These are phyloP conservation scores for Colletotrichum neosansevieriae DNA, from an alignment of 2,329 filamentous ascomycete species.

Conservation along the genomic window DNA sequence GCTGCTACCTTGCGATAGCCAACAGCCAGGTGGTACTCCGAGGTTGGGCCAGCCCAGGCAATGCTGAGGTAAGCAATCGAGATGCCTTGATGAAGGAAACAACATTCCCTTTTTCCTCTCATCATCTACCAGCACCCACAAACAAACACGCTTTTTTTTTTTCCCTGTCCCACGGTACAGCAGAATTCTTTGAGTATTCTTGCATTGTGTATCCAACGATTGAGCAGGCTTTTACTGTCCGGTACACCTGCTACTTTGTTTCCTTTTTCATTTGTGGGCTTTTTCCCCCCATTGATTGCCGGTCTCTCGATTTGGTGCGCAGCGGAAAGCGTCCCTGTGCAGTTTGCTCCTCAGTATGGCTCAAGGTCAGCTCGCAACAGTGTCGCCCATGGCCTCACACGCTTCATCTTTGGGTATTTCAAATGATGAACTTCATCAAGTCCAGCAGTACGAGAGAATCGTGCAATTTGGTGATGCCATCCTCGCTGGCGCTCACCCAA, in stretches of 20 bases:
- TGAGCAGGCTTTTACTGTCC: constrained; percentile 11
- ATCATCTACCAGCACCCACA: constrained; percentile 1
- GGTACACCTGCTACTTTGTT: constrained; percentile 10
- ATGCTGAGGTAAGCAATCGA: too few relatives aligned
- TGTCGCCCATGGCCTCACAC: constrained; percentile 43
- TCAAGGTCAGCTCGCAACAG: constrained; percentile 35
- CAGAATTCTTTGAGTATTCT: constrained; percentile 3
- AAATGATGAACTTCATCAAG: constrained; percentile 66
- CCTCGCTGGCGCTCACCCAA: constrained; percentile 79
- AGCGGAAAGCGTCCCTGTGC: constrained; percentile 4
- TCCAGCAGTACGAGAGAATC: constrained; percentile 83
- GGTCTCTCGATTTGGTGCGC: neutral
- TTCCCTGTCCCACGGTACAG: constrained; percentile 13
- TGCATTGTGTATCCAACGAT: constrained; percentile 2
- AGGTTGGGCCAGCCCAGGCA: too few relatives aligned
- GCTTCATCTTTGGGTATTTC: constrained; percentile 48
- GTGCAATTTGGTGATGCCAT: constrained; percentile 84
- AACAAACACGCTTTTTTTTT: constrained; percentile 12
- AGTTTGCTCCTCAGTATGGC: constrained; percentile 33
- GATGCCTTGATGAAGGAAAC: neutral
- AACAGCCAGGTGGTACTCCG: too few relatives aligned
- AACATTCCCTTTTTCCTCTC: neutral
- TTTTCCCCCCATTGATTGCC: constrained; percentile 27
- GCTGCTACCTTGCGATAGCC: neutral
- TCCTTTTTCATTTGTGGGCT: constrained; percentile 24